Evolutionary conservation across 192 early-diverging fungal genomes (phyloP).

Genomic region (Rhizoclosmatium sp.): DNA sequence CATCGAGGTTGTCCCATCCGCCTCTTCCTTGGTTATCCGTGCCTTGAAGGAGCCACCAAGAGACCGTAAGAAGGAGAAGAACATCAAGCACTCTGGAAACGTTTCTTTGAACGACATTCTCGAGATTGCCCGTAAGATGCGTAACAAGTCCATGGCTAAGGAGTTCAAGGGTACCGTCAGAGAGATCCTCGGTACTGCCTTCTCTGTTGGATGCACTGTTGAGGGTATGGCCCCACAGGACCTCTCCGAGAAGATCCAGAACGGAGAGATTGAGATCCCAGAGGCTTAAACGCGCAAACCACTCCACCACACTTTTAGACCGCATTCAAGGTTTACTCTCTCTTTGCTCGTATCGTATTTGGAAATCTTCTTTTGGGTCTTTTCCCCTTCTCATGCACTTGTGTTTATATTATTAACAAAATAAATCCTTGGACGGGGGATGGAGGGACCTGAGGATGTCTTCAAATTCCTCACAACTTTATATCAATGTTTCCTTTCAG

Average conservation of each 20-base stretch:
- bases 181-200: constrained; percentile 94
- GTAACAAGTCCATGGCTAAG: constrained; percentile 93
- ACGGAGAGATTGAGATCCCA: constrained; percentile 67
- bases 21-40: constrained; percentile 94
- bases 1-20: constrained; percentile 95
- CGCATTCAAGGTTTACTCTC: too few relatives aligned
- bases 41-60: constrained; percentile 97
- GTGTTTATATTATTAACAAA: too few relatives aligned
- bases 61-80: constrained; percentile 99
- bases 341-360: too few relatives aligned
- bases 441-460: too few relatives aligned
- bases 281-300: constrained; percentile 38
- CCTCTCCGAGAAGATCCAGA: constrained; percentile 82
- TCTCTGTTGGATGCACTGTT: constrained; percentile 97
- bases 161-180: constrained; percentile 94
- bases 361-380: too few relatives aligned
- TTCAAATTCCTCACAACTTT: too few relatives aligned
- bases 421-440: too few relatives aligned
- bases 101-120: constrained; percentile 91
- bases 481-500: too few relatives aligned
- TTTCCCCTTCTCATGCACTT: too few relatives aligned
- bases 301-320: too few relatives aligned
- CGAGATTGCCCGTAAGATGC: constrained; percentile 96
- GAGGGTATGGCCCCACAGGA: constrained; percentile 94
- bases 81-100: constrained; percentile 99